A percentile compares a stretch with the other conserved stretches of the same genome.
phyloP scores from a whole-genome alignment of 2,329 filamentous ascomycete species.

The Sporothrix luriei region DNA sequence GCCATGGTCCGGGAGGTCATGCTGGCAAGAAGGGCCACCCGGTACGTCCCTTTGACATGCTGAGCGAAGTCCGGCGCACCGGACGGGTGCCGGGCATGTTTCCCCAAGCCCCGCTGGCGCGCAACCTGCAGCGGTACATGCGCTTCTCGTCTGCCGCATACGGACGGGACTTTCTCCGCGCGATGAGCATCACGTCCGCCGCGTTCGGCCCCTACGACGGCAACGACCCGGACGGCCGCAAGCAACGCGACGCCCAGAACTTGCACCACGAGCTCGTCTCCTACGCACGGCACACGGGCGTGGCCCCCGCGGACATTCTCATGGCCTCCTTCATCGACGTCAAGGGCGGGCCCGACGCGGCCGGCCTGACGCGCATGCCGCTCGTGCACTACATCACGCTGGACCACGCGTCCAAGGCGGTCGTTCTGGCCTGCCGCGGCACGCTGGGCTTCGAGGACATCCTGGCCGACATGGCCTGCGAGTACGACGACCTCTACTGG shows the following conservation, averaged over 20 bases:
- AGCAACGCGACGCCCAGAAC: background rate
- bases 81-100: constrained; percentile 62
- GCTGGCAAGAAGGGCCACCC: background rate
- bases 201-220: constrained; percentile 49
- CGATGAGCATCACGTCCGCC: constrained; percentile 62
- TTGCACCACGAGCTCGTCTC: constrained; percentile 64
- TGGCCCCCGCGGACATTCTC: constrained; percentile 61
- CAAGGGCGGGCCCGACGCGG: constrained; percentile 66
- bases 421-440: constrained; percentile 72
- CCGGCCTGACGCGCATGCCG: constrained; percentile 67
- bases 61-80: constrained; percentile 54
- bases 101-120: constrained; percentile 60
- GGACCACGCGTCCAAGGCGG: constrained; percentile 70
- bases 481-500: constrained; percentile 68
- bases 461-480: constrained; percentile 72
- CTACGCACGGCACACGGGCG: constrained; percentile 65
- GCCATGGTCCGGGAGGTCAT: background rate
- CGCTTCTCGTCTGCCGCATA: constrained; percentile 68
- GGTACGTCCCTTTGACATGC: constrained; percentile 42
- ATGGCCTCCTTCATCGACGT: constrained; percentile 72
- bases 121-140: constrained; percentile 66
- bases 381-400: constrained; percentile 73
- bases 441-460: constrained; percentile 75
- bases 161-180: constrained; percentile 63
- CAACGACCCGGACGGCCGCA: constrained; percentile 42